These are phyloP conservation scores for Blastobotrys terrestris DNA, from an alignment of 805 yeast species.

Conservation along the genomic window DNA sequence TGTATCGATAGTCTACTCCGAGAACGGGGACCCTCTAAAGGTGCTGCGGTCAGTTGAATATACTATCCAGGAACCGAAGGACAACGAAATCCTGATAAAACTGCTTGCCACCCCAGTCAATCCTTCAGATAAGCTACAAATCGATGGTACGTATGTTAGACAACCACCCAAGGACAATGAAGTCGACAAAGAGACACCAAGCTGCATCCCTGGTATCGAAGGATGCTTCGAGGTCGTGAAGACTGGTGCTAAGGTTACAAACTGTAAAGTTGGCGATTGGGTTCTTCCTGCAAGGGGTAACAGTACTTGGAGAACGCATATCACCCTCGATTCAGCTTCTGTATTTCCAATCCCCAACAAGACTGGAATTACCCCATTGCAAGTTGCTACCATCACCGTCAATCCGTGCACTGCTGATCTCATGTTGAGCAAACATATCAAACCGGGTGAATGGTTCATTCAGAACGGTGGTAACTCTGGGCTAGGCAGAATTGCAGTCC, in stretches of 20 bases:
- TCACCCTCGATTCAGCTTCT: slow-evolving; percentile 46
- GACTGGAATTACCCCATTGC: slow-evolving; percentile 31
- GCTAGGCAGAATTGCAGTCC: slow-evolving; percentile 87
- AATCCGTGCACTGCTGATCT: slow-evolving; percentile 91
- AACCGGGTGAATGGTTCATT: slow-evolving; percentile 78
- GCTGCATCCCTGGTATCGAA: slow-evolving; percentile 89
- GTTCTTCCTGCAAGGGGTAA: slow-evolving; percentile 64
- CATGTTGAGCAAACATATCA: slow-evolving; percentile 67
- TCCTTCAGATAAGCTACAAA: slow-evolving; percentile 83
- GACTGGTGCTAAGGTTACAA: slow-evolving; percentile 47
- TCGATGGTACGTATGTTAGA: slow-evolving; percentile 81
- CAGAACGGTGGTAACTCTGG: slow-evolving; percentile 97
- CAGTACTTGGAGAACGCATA: slow-evolving; percentile 80
- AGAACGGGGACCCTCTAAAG: slow-evolving; percentile 51
- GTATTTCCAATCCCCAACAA: slow-evolving; percentile 36
- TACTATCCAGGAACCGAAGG: slow-evolving; percentile 20
- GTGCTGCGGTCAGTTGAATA: slow-evolving; percentile 34
- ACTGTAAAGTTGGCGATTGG: slow-evolving; percentile 66
- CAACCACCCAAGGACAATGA: slow-evolving; percentile 51
- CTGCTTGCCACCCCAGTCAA: slow-evolving; percentile 79
- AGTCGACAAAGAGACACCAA: slow-evolving; percentile 51
- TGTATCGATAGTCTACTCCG: slow-evolving; percentile 55
- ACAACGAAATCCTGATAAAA: slow-evolving; percentile 48
- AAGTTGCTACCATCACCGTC: slow-evolving; percentile 83
- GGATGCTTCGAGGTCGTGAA: slow-evolving; percentile 77